Base-by-base conservation (phyloP, 139 green algal species). In the Volvox africanus region DNA sequence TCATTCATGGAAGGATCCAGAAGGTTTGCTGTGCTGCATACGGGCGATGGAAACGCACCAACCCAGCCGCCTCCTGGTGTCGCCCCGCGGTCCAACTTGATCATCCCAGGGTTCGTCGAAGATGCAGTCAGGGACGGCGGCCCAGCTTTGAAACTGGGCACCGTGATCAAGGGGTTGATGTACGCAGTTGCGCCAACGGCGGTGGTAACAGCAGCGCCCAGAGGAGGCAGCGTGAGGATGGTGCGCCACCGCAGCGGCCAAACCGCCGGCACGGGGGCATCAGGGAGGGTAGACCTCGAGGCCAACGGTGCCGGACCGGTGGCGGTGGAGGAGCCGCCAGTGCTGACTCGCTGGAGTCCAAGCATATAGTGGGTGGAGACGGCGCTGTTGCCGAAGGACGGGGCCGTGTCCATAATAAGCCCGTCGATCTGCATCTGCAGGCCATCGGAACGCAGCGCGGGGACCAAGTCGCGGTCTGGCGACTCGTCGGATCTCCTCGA, bases 311-410 rank as follows among this genome's bases (percentile, higher is more conserved):
- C 69, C 20, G 32, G 36, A 26, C 22, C 35, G 33, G 50, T 37
- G 73, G 36, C 26, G 0, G 84, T 71, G 0, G 32, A 35, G 44
- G 76, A 80, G 61, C 14, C 33, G 50, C 61, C 55, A 26, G 55
- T 35, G 24, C 61, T 79, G 33, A 71, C 61, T 12, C 33, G 87
- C 87, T 91, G 76, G 76, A 91, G 76, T 18, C 87, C 87, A 30
- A 91, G 76, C 87, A 91, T 91, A 75, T 91, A 91, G 16, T 76
- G 87, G 55, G 87, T 91, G 76, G 87, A 91, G 1, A 91, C 76
- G 33, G 76, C 61, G 76, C 87, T 91, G 87, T 67, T 80, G 76
- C 35, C 35, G 61, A 86, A 85, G 21, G 61, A 86, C 16, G 86
- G 35, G 20, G 21, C 28, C 19, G 19, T 50, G 14, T 83, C 86